Percentiles rank a stretch among this genome's conserved stretches.
Evolutionary conservation across 169 alveolate species (phyloP).

Genomic region (Eimeria praecox): DNA sequence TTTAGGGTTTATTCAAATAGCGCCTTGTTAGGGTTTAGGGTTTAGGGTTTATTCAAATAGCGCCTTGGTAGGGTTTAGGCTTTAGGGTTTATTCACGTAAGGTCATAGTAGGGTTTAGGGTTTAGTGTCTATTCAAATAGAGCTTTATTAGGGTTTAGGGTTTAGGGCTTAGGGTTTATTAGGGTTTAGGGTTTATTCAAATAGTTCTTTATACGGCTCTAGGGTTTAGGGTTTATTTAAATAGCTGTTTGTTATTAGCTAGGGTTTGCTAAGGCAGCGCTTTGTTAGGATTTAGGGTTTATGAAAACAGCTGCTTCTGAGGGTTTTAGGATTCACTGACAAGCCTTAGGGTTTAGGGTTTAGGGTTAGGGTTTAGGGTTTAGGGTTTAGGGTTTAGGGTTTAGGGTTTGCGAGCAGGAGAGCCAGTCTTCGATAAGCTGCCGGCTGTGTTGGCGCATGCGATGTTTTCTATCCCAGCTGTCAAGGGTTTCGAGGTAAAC

Average conservation of each 20-base stretch:
- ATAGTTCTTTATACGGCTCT: too few relatives aligned
- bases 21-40: not conserved
- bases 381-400: constrained; percentile 23
- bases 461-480: constrained; percentile 89
- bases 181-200: not conserved
- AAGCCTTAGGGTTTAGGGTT: constrained; percentile 6
- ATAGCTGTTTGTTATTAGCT: not conserved
- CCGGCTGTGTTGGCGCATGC: constrained; percentile 89
- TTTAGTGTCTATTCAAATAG: too few relatives aligned
- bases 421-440: constrained; percentile 83
- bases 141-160: constrained; percentile 4
- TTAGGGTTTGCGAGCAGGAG: constrained; percentile 67
- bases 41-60: not conserved
- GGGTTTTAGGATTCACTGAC: too few relatives aligned
- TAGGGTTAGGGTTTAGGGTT: constrained; percentile 6
- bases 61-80: not conserved
- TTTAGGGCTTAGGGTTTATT: constrained; percentile 40
- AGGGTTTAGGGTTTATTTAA: too few relatives aligned
- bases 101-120: too few relatives aligned
- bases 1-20: not conserved
- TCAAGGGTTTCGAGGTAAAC: constrained; percentile 83
- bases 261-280: not conserved
- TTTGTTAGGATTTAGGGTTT: not conserved
- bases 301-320: not conserved
- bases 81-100: constrained; percentile 17